A percentile compares a stretch with the other conserved stretches of the same genome.
Conservation (phyloP, 768 basidiomycete genomes). For the Boletus tomentosulus region DNA sequence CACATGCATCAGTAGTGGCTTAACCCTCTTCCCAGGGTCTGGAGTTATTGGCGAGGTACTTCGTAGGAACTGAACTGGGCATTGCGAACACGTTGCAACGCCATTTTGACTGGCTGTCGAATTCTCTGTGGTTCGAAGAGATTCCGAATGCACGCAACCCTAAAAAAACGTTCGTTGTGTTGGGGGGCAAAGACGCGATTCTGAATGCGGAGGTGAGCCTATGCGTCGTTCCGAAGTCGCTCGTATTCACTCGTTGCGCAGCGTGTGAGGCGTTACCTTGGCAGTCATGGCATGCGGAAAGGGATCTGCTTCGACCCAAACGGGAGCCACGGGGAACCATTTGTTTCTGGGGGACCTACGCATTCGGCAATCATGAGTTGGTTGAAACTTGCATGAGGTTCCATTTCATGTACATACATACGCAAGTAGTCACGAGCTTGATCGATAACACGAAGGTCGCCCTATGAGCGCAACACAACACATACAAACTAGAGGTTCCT, state of each 20-base stretch:
- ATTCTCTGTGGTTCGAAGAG: slow-evolving; percentile 87
- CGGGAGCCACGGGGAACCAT: slow-evolving; percentile 60
- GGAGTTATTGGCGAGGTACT: slow-evolving; percentile 81
- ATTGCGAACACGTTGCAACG: slow-evolving; percentile 81
- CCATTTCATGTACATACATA: slow-evolving; percentile 5
- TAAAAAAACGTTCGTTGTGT: slow-evolving; percentile 61
- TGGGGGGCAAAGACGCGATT: slow-evolving; percentile 83
- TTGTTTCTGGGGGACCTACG: slow-evolving; percentile 48
- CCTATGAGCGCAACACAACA: slow-evolving; percentile 20
- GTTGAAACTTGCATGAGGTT: slow-evolving; percentile 36
- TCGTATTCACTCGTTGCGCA: slow-evolving; percentile 23
- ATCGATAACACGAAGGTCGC: slow-evolving; percentile 21
- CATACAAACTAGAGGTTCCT: slow-evolving; percentile 20
- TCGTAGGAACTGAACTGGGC: slow-evolving; percentile 84
- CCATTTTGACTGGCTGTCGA: slow-evolving; percentile 83
- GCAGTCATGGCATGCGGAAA: slow-evolving; percentile 67
- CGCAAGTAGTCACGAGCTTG: neutral
- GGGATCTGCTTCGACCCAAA: slow-evolving; percentile 61
- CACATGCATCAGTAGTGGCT: slow-evolving; percentile 1
- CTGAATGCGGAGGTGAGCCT: slow-evolving; percentile 58
- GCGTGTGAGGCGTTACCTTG: slow-evolving; percentile 72
- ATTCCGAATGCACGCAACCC: slow-evolving; percentile 76
- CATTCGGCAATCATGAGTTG: slow-evolving; percentile 60
- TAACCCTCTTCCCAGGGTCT: slow-evolving; percentile 47
- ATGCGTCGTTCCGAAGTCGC: neutral